Evolutionary conservation across 2,329 filamentous ascomycete genomes (phyloP), one percentile per base, ranked within the genome.

Genomic region (Epichloe bromicola): DNA sequence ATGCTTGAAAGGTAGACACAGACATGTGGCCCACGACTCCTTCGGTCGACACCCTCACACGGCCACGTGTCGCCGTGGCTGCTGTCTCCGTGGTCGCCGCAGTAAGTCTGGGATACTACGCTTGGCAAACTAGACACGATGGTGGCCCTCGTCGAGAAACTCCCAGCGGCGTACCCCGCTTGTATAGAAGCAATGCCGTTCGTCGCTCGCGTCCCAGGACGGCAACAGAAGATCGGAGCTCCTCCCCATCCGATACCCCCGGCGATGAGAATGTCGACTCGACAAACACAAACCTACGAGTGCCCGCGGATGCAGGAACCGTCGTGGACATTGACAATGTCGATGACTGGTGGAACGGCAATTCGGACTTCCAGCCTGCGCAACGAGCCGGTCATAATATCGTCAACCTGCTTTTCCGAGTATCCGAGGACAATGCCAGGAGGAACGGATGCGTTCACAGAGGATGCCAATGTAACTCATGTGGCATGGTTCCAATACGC

Each of bases 391-490:
- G 86, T 6, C 86, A 93, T 61, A 90, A 89, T 54, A 82, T 95
- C 46, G 84, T 94, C 44, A 87, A 83, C 55, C 74, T 96, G 2
- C 74, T 97, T 1, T 97, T 95, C 63, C 81, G 90, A 53, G 94
- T 97, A 45, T 94, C 90, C 0, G 90, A 96, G 66, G 89, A 97
- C 58, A 90, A 95, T 63, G 88, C 90, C 1, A 80, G 84, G 51
- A 78, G 87, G 48, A 91, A 93, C 63, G 86, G 88, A 19, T 95
- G 93, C 61, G 85, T 96, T 20, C 93, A 98, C 65, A 79, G 91
- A 12, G 91, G 93, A 12, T 94, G 95, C 54, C 85, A 85, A 38
- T 98, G 93, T 65, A 95, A 97, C 65, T 82, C 82, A 47, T 98
- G 93, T 60, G 86, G 86, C 51, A 82, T 86, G 60, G 82, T 87